Base-by-base conservation (phyloP, 2,329 filamentous ascomycete genomes). In the Beauveria pseudobassiana region DNA sequence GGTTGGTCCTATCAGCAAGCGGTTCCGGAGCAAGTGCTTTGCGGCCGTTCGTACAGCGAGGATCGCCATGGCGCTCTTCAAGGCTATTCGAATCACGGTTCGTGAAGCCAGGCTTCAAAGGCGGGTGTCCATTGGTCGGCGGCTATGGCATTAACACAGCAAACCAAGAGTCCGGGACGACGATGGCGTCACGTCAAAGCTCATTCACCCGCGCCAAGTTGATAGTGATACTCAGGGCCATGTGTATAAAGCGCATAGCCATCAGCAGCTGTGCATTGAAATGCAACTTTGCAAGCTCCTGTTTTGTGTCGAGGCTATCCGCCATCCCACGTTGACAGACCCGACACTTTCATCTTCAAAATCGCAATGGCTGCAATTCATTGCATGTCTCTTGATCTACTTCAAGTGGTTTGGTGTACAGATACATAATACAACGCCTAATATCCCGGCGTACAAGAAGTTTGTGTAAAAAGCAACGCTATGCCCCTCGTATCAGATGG, bases 371-470 rank as follows among this genome's bases (percentile, higher is more conserved):
- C 22, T 57, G 54, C 54, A 57, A 38, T 30, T 30, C 24, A 43
- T 43, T 51, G 57, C 54, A 46, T 50, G 26, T 49, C 22, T 60
- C 20, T 52, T 45, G 49, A 40, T 60, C 58, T 60, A 60, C 34
- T 51, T 60, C 58, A 20, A 51, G 50, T 59, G 24, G n/a, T 59
- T 60, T 59, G 49, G 42, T 60, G 50, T 60, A 60, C 58, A 60
- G 43, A 43, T 60, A 60, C 58, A 60, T 54, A 54, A 54, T 60
- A 60, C 58, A 60, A 60, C 58, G 58, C 58, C 57, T 24, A 50
- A 60, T 43, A 52, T 49, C 58, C 50, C 49, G 58, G 50, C 58
- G 58, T 60, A 60, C 38, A 50, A 53, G 40, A 45, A 38, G 38
- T 59, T 48, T 59, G 57, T 54, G 43, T 54, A 48, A 51, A 59